Percentiles rank a stretch among this genome's conserved stretches.
These are phyloP conservation scores for Cicer bijugum DNA, from an alignment of 306 rosid genomes.

Conservation along the genomic window DNA sequence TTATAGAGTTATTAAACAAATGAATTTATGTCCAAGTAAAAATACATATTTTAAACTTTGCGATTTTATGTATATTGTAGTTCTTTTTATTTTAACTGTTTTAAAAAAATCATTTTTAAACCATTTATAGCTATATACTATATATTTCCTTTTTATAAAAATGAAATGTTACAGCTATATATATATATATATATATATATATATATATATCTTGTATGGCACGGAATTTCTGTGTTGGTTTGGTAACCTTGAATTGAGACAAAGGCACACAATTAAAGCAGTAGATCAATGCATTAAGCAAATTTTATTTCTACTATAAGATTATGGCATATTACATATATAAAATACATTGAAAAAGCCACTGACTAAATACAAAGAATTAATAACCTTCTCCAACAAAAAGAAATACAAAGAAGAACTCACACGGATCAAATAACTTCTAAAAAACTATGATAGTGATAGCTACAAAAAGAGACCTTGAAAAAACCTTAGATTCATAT, in stretches of 20 bases:
- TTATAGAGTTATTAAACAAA: too few relatives aligned
- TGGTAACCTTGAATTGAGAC: conserved; percentile 17
- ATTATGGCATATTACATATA: conserved; percentile 23
- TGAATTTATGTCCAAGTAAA: too few relatives aligned
- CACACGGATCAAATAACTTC: conserved; percentile 19
- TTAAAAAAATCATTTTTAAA: too few relatives aligned
- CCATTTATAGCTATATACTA: background rate
- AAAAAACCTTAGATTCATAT: conserved; percentile 28
- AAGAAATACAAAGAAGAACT: conserved; percentile 39
- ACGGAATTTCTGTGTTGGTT: background rate
- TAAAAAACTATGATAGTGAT: conserved; percentile 41
- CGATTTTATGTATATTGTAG: too few relatives aligned
- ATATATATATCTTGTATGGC: background rate
- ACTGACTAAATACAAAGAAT: conserved; percentile 38
- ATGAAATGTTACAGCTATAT: background rate
- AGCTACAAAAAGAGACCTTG: conserved; percentile 9
- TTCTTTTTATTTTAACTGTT: too few relatives aligned
- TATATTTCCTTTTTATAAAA: background rate
- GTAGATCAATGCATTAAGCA: conserved; percentile 3
- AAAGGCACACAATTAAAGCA: background rate
- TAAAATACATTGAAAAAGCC: conserved; percentile 34
- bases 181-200: too few relatives aligned
- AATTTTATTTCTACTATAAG: conserved; percentile 6
- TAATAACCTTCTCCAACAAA: conserved; percentile 22
- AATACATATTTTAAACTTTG: too few relatives aligned